Conservation (phyloP, 768 basidiomycete species). For the Suillus tomentosus region DNA sequence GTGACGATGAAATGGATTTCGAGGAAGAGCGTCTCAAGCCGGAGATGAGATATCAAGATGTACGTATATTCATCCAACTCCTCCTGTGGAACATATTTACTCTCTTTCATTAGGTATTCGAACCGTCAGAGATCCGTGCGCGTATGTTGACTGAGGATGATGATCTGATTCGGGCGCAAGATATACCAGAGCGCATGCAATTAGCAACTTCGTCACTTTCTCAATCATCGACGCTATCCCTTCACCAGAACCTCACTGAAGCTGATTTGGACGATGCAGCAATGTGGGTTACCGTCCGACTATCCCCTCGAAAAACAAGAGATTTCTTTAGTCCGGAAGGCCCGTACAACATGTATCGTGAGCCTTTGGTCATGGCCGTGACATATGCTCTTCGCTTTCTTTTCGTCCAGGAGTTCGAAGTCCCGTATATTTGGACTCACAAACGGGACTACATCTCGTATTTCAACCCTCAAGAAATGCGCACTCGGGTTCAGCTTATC, state of each 20-base stretch:
- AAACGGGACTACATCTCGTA: slow-evolving; percentile 88
- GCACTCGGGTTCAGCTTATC: slow-evolving; percentile 70
- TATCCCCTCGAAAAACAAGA: slow-evolving; percentile 69
- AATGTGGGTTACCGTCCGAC: slow-evolving; percentile 81
- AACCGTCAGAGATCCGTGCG: slow-evolving; percentile 92
- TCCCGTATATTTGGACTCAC: slow-evolving; percentile 94
- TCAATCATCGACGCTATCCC: slow-evolving; percentile 55
- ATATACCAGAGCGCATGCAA: slow-evolving; percentile 96
- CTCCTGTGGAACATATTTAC: slow-evolving; percentile 12
- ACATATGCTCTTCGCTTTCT: slow-evolving; percentile 77
- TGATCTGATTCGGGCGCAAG: slow-evolving; percentile 84
- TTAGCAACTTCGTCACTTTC: slow-evolving; percentile 86
- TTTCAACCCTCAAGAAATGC: slow-evolving; percentile 69
- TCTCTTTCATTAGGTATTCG: slow-evolving; percentile 73
- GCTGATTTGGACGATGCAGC: slow-evolving; percentile 80
- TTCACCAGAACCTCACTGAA: slow-evolving; percentile 64
- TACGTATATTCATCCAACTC: slow-evolving; percentile 34
- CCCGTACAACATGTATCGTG: slow-evolving; percentile 56
- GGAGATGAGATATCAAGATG: slow-evolving; percentile 86
- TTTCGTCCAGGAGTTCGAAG: slow-evolving; percentile 88
- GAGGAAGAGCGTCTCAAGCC: slow-evolving; percentile 59
- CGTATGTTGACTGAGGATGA: slow-evolving; percentile 91
- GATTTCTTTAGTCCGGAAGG: slow-evolving; percentile 75
- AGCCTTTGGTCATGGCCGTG: slow-evolving; percentile 76
- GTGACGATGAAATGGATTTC: slow-evolving; percentile 62